These are phyloP conservation scores for Jaapia argillacea DNA, from an alignment of 768 basidiomycete species.

Conservation along the genomic window DNA sequence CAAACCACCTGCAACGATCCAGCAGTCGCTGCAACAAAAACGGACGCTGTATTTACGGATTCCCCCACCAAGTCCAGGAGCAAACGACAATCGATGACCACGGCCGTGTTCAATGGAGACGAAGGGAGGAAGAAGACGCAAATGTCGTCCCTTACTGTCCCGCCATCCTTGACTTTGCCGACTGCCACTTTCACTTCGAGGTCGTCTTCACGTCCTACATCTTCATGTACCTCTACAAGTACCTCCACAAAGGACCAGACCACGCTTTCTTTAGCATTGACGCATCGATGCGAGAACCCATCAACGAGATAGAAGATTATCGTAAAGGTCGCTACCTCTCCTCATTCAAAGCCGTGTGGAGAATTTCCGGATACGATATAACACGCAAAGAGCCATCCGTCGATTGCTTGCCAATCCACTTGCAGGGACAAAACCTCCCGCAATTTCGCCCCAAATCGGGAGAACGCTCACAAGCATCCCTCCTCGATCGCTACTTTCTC, in stretches of 20 bases:
- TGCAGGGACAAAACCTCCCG: slow-evolving; percentile 8
- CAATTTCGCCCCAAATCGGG: slow-evolving; percentile 13
- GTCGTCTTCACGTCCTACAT: slow-evolving; percentile 18
- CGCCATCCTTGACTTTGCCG: slow-evolving; percentile 13
- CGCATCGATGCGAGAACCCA: background rate
- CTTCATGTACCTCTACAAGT: slow-evolving; percentile 31
- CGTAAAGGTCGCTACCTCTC: slow-evolving; percentile 24
- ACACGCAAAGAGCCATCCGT: slow-evolving; percentile 24
- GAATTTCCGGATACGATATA: slow-evolving; percentile 24
- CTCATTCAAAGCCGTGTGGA: slow-evolving; percentile 25
- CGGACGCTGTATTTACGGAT: too few relatives aligned
- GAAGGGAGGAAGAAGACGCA: slow-evolving; percentile 14
- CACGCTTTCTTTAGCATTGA: slow-evolving; percentile 5
- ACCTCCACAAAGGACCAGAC: slow-evolving; percentile 24
- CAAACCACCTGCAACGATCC: slow-evolving; percentile 12
- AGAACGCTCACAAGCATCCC: slow-evolving; percentile 3
- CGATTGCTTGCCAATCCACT: slow-evolving; percentile 23
- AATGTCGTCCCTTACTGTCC: slow-evolving; percentile 21
- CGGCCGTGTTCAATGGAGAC: slow-evolving; percentile 19
- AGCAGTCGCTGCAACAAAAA: too few relatives aligned
- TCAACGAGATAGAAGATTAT: slow-evolving; percentile 27
- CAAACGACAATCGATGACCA: slow-evolving; percentile 17
- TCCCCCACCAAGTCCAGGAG: slow-evolving; percentile 9
- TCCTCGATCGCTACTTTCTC: slow-evolving; percentile 14
- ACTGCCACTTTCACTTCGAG: slow-evolving; percentile 29